Evolutionary conservation across 2,329 filamentous ascomycete genomes (phyloP), one percentile per base, ranked within the genome.

Genomic region (Cylindrodendrum hubeiense): DNA sequence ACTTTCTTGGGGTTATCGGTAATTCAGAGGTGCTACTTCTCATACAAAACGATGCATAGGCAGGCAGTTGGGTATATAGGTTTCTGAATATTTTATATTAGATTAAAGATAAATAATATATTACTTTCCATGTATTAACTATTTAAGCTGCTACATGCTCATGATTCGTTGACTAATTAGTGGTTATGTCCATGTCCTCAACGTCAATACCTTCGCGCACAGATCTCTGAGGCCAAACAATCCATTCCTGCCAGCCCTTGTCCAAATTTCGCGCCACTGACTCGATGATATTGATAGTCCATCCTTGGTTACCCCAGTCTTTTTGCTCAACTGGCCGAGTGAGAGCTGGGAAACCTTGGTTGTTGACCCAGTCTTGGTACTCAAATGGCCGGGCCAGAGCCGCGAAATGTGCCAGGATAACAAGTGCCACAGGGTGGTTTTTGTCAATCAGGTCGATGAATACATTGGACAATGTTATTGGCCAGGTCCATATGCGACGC

Each of bases 401-500:
- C 1, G 65, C 61, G 17, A 63, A 69, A 22, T 69, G 67, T 3
- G 59, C 67, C 3, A 69, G 19, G 7, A 66, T 69, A 8, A 69
- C 60, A 1, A 69, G 55, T 0, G 67, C 67, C 8, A 69, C 62
- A 2, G 66, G 62, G n/a, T 69, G 67, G 2, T 63, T 67, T 24
- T 19, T 44, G 13, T 43, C 55, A 10, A 69, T 63, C 15, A 69
- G 56, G 3, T 69, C 65, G 15, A 66, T 59, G 12, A 67, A 69
- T 7, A 63, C 12, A 13, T 63, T 52, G 1, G 67, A 66, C 49
- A 69, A n/a, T 1, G 65, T 67, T 4, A 67, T 56, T 4, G 67
- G 67, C 67, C 67, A 69, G 13, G 67, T 22, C 67, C 67, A 69
- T 8, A 67, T 66, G 7, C 56, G 62, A 17, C 33, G 34, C 1